Evolutionary conservation across 192 early-diverging fungal genomes (phyloP), one percentile per base, ranked within the genome.

Genomic region (Hyaloraphidium curvatum): DNA sequence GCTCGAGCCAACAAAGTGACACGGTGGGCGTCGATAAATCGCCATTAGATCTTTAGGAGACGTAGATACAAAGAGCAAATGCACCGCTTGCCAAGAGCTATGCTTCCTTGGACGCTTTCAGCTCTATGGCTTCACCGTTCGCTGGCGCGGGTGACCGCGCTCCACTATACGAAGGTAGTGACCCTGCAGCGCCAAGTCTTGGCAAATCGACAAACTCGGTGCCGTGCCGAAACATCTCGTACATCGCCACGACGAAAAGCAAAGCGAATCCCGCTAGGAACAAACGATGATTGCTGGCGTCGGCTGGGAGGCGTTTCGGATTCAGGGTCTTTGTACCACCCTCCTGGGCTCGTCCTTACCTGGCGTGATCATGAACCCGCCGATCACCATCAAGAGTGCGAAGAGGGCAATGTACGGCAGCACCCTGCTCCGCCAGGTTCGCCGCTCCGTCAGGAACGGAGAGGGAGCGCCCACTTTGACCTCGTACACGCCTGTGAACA

Each of bases 401-500:
- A 67, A 27, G 33, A 67, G n/a, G 28, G 59, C 51, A 54, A 69
- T 53, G 39, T 64, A 57, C 2, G 26, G 28, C 13, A 29, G 14
- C 14, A 0, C 16, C 11, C 23, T 53, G 33, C 26, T 7, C 14
- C 19, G 0, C 19, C 22, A 31, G 1, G 0, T 22, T 16, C 17
- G 0, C 7, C 21, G n/a, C 13, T 48, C 48, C 28, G 55, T 48
- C 29, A 60, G 39, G 17, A 68, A 66, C 16, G 62, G 62, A 1
- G 59, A 62, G 22, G 53, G 28, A 1, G 1, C 1, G 7, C 23
- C 21, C 22, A 25, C 7, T 16, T 62, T n/a, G 28, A 76, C 67
- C 28, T 60, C 29, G 53, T 71, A 76, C 14, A 59, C 66, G 9
- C 90, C 90, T 37, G 92, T 66, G 56, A 97, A 77, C 31, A 97